Percentiles rank a stretch among this genome's conserved stretches.
Evolutionary conservation across 495 filamentous ascomycete species (phyloP).

Genomic region (Lophiotrema nucula): DNA sequence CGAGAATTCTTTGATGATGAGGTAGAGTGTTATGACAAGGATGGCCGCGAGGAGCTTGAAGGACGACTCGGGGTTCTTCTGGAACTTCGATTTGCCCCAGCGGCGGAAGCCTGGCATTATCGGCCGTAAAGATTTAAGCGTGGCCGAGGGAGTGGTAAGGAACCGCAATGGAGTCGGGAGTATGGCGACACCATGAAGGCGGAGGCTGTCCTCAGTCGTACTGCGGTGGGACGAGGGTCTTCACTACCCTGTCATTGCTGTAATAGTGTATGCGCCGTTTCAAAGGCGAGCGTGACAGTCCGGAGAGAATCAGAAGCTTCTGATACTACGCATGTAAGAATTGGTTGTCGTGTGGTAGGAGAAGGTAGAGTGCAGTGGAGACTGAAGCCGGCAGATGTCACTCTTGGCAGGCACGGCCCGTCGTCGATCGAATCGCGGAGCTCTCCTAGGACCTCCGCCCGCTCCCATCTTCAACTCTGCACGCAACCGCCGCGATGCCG

Average conservation of each 20-base stretch:
- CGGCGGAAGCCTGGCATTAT: conserved; percentile 36
- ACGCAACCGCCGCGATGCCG: conserved; percentile 27
- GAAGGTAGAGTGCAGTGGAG: too few species aligned
- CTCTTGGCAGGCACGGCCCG: too few species aligned
- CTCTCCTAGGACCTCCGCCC: not conserved
- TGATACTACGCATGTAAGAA: too few species aligned
- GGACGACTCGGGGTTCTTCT: conserved; percentile 33
- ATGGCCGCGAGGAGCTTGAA: conserved; percentile 39
- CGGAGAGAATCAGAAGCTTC: too few species aligned
- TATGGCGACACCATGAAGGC: not conserved
- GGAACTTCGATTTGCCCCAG: conserved; percentile 29
- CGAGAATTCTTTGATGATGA: conserved; percentile 35
- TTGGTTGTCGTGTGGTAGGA: too few species aligned
- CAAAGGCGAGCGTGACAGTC: too few species aligned
- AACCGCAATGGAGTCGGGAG: not conserved
- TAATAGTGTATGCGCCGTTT: too few species aligned
- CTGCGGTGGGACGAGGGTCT: too few species aligned
- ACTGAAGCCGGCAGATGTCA: too few species aligned
- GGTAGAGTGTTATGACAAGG: conserved; percentile 38
- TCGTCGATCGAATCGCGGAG: not conserved
- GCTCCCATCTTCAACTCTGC: not conserved
- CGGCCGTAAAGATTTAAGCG: not conserved
- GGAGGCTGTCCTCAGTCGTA: too few species aligned
- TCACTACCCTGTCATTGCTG: too few species aligned
- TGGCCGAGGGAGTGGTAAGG: not conserved